Conservation (phyloP, 371 early-diverging fungal genomes). For the Fennellomyces sp. region DNA sequence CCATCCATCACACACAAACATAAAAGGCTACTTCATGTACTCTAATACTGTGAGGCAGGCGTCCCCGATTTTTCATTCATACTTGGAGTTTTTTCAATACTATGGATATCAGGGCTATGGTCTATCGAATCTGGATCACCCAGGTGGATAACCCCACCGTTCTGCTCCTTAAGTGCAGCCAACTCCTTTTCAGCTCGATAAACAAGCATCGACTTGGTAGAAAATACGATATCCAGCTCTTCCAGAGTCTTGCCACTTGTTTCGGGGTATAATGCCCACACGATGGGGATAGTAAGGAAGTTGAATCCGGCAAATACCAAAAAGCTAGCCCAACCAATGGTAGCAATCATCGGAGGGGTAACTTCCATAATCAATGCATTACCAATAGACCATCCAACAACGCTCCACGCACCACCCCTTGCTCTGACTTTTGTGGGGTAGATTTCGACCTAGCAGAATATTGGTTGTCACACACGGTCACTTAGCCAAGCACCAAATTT, state of each 20-base stretch:
- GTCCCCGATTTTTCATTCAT: not conserved
- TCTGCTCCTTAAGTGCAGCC: not conserved
- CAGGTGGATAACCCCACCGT: not conserved
- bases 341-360: constrained; percentile 39
- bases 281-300: constrained; percentile 38
- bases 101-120: not conserved
- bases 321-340: constrained; percentile 41
- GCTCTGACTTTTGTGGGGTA: constrained; percentile 41
- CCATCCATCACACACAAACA: too few species aligned
- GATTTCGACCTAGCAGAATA: constrained; percentile 24
- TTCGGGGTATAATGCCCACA: constrained; percentile 36
- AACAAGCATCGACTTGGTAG: constrained; percentile 36
- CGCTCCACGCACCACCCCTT: constrained; percentile 45
- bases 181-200: constrained; percentile 43
- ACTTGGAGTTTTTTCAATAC: not conserved
- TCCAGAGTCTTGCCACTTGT: constrained; percentile 41
- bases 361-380: constrained; percentile 46
- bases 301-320: constrained; percentile 40
- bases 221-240: constrained; percentile 42
- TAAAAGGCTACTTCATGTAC: not conserved
- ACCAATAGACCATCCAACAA: constrained; percentile 46
- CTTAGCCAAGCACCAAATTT: too few species aligned
- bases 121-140: not conserved
- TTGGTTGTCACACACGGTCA: not conserved
- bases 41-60: not conserved